Base-by-base conservation (phyloP, 805 yeast genomes). In the Suhomyces sp. region DNA sequence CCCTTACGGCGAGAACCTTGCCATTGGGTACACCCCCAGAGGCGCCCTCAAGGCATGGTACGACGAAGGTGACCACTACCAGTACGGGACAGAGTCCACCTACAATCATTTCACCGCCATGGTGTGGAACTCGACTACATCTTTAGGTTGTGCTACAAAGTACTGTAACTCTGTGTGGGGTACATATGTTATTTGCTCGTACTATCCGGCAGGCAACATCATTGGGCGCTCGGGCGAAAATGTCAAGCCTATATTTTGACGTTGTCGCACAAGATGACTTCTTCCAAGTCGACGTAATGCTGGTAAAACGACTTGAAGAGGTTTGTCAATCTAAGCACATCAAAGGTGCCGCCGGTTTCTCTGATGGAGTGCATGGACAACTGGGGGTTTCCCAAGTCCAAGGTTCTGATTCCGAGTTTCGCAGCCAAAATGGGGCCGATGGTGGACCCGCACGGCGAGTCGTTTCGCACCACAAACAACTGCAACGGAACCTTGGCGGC, bases 361-460 rank as follows among this genome's bases (percentile, higher is more conserved):
- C 97, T 82, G 55, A 90, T 86, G 1, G 96, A 87, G 65, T 92
- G 98, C 98, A 92, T 92, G 54, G 94, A 85, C 61, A 92, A 74
- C 63, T 91, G 94, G 1, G 97, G 96, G 63, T 89, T 90, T 53
- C 98, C 98, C 50, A 92, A 71, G 69, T 92, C 98, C 55, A 92
- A 71, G 3, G 97, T 89, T 65, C 94, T 80, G 48, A 92, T 80
- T 50, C 98, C 98, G 38, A 91, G 78, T 60, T 87, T 87, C 2
- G 96, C 86, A 35, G 97, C 87, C 53, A 93, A 74, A 69, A 92
- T 88, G 19, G 98, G 98, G 1, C 98, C 99, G 63, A 93, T 93
- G 1, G 99, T 93, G 1, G 96, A 87, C 2, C 99, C 99, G 71
- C 98, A 93, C 2, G 97, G 90, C 2, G 96, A 85, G 65, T 88